Conservation (phyloP, 371 early-diverging fungal genomes). For the Batkoa obscura region DNA sequence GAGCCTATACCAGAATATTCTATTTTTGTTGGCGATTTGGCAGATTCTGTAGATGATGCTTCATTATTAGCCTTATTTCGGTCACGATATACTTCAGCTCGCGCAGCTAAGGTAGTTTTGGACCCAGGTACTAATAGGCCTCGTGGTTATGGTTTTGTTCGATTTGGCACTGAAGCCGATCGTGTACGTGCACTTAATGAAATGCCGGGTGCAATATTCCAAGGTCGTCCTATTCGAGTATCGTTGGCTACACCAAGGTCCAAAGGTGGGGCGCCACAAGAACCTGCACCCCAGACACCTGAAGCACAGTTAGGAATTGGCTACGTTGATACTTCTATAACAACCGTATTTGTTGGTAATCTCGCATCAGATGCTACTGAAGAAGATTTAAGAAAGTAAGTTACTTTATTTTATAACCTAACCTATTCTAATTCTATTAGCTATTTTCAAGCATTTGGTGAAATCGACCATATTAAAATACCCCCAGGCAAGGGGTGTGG, state of each 20-base stretch:
- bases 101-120: slow-evolving; percentile 66
- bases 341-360: slow-evolving; percentile 90
- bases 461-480: slow-evolving; percentile 75
- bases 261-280: slow-evolving; percentile 11
- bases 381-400: slow-evolving; percentile 44
- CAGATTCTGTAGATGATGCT: slow-evolving; percentile 46
- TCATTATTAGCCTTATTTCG: slow-evolving; percentile 35
- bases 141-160: slow-evolving; percentile 67
- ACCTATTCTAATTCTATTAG: slow-evolving; percentile 1
- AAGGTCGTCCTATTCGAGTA: slow-evolving; percentile 64
- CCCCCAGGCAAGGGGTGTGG: slow-evolving; percentile 87
- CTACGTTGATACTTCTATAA: slow-evolving; percentile 65
- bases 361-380: slow-evolving; percentile 56
- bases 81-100: slow-evolving; percentile 39
- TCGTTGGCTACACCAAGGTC: slow-evolving; percentile 68
- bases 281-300: slow-evolving; percentile 4
- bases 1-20: slow-evolving; percentile 51
- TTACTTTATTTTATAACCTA: not conserved
- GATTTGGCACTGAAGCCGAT: slow-evolving; percentile 49
- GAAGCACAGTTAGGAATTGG: slow-evolving; percentile 10
- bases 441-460: slow-evolving; percentile 69
- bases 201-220: slow-evolving; percentile 54
- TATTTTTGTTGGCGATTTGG: slow-evolving; percentile 74
- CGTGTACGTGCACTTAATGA: slow-evolving; percentile 54
- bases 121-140: slow-evolving; percentile 41